A percentile compares a stretch with the other conserved stretches of the same genome.
Evolutionary conservation across 768 basidiomycete species (phyloP).

Genomic region (Kwoniella dendrophila): DNA sequence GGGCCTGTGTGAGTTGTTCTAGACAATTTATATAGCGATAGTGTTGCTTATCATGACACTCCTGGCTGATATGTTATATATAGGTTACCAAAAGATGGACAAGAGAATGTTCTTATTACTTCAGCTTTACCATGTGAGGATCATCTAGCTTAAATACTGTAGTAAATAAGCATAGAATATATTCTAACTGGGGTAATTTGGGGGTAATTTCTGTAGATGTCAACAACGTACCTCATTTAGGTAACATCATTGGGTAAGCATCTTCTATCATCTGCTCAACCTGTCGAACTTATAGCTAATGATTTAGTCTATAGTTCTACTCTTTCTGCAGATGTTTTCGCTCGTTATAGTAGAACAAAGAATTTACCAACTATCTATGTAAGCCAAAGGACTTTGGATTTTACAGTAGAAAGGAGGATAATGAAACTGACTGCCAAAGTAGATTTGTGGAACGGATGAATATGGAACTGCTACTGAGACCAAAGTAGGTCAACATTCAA

Average conservation of each 20-base stretch:
- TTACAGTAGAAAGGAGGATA: too few relatives aligned
- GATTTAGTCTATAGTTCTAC: slow-evolving; percentile 84
- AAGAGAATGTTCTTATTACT: slow-evolving; percentile 86
- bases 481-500: slow-evolving; percentile 63
- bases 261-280: background rate
- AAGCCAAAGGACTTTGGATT: slow-evolving; percentile 5
- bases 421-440: background rate
- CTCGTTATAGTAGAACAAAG: slow-evolving; percentile 75
- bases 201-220: slow-evolving; percentile 43
- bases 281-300: background rate
- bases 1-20: slow-evolving; percentile 58
- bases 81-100: slow-evolving; percentile 79
- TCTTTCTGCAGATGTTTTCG: slow-evolving; percentile 94
- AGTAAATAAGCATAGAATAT: slow-evolving; percentile 2
- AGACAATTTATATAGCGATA: background rate
- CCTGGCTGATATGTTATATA: slow-evolving; percentile 6
- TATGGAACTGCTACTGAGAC: slow-evolving; percentile 99
- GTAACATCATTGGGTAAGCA: slow-evolving; percentile 59
- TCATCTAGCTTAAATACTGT: background rate
- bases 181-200: background rate
- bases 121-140: slow-evolving; percentile 75
- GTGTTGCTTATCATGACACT: background rate
- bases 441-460: slow-evolving; percentile 94
- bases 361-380: slow-evolving; percentile 85
- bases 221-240: slow-evolving; percentile 96